Evolutionary conservation across 129 eudicot genomes (phyloP).

Genomic region (Oenanthe sinensis): DNA sequence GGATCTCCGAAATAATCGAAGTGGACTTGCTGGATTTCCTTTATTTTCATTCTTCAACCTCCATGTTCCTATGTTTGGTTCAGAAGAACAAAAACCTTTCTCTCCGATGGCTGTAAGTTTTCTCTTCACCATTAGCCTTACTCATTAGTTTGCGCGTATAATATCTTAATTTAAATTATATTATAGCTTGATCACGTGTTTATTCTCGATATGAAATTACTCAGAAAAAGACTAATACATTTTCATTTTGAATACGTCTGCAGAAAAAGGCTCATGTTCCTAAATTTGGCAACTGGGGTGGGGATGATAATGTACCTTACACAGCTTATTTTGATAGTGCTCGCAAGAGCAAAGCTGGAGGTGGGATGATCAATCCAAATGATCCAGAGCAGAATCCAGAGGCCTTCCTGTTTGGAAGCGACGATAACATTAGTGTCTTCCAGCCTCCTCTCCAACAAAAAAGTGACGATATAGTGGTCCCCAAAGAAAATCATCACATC

Average conservation of each 20-base stretch:
- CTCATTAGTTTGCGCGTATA: not conserved
- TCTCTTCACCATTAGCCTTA: not conserved
- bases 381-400: conserved; percentile 72
- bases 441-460: conserved; percentile 4
- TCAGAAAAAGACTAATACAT: not conserved
- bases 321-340: conserved; percentile 69
- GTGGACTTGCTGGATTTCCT: conserved; percentile 31
- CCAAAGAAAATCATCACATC: not conserved
- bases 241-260: conserved; percentile 6
- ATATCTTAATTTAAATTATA: not conserved
- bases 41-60: conserved; percentile 5
- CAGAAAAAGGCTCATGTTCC: conserved; percentile 63
- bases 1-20: conserved; percentile 34
- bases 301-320: conserved; percentile 71
- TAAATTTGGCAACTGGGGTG: conserved; percentile 74
- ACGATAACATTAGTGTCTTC: not conserved
- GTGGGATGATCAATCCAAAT: conserved; percentile 51
- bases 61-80: conserved; percentile 11
- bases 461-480: conserved; percentile 2
- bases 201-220: not conserved
- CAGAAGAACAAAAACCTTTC: conserved; percentile 18
- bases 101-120: conserved; percentile 49
- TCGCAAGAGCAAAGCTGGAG: conserved; percentile 42
- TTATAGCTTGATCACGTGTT: not conserved
- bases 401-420: conserved; percentile 38